A percentile compares a stretch with the other conserved stretches of the same genome.
Conservation (phyloP, 108 stramenopile genomes). For the Nitzschia sp. region DNA sequence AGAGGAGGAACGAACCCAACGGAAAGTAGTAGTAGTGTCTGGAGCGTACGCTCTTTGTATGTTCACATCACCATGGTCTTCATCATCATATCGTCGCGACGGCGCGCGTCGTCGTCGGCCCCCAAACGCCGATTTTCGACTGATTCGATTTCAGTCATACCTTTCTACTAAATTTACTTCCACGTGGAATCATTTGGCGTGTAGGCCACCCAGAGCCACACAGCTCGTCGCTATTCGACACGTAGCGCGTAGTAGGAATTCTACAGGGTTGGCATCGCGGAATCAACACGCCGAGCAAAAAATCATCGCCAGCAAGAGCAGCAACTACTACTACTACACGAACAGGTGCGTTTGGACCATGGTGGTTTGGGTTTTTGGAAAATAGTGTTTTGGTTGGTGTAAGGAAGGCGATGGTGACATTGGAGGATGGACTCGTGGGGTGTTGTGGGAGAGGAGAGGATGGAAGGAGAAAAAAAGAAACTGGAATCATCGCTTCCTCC, state of each 20-base stretch:
- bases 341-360: constrained; percentile 6
- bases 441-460: too few relatives aligned
- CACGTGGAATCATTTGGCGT: constrained; percentile 7
- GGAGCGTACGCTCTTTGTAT: too few relatives aligned
- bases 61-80: too few relatives aligned
- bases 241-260: neutral
- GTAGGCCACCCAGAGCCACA: neutral
- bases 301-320: too few relatives aligned
- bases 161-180: constrained; percentile 14
- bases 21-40: too few relatives aligned
- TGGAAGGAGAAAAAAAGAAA: too few relatives aligned
- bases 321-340: neutral
- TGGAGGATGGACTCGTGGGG: too few relatives aligned
- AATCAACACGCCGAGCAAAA: neutral
- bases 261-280: neutral
- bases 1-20: too few relatives aligned
- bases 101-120: neutral
- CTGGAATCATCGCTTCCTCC: too few relatives aligned
- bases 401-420: too few relatives aligned
- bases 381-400: too few relatives aligned
- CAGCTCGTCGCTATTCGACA: neutral
- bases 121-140: neutral
- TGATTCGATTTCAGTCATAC: neutral
- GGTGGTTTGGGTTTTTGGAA: too few relatives aligned
- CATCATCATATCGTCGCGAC: neutral